A percentile compares a stretch with the other conserved stretches of the same genome.
phyloP scores from a whole-genome alignment of 192 early-diverging fungal genomes.

The Backusella tarrabulga region DNA sequence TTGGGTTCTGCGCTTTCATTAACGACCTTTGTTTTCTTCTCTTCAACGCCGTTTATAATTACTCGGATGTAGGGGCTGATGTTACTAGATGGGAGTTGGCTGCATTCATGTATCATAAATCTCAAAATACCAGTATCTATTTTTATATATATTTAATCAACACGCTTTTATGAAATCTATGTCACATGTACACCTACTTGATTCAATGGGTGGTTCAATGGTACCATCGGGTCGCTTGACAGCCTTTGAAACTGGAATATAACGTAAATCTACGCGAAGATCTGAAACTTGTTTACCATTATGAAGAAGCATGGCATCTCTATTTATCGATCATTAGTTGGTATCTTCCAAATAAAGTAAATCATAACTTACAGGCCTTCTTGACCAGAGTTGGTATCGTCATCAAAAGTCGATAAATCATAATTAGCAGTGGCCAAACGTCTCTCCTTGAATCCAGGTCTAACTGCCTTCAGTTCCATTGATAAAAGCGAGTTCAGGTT shows the following conservation, averaged over 20 bases:
- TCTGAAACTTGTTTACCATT: conserved; percentile 31
- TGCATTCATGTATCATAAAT: conserved; percentile 53
- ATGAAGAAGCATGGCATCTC: conserved; percentile 17
- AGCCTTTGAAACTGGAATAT: conserved; percentile 40
- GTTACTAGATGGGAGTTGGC: conserved; percentile 45
- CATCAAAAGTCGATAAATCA: conserved; percentile 12
- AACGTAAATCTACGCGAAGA: conserved; percentile 30
- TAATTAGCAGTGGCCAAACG: conserved; percentile 21
- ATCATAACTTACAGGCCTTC: conserved; percentile 29
- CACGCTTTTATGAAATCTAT: background rate
- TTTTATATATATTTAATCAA: background rate
- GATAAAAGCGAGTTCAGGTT: conserved; percentile 16
- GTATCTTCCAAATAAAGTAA: background rate
- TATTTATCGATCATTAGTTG: background rate
- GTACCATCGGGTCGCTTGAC: conserved; percentile 43
- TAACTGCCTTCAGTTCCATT: conserved; percentile 16
- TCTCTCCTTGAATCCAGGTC: conserved; percentile 19
- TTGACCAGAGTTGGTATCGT: conserved; percentile 4
- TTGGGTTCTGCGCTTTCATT: conserved; percentile 69
- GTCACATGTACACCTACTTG: conserved; percentile 35
- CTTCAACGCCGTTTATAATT: conserved; percentile 41
- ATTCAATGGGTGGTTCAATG: conserved; percentile 43
- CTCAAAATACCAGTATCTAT: conserved; percentile 56
- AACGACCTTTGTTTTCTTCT: conserved; percentile 50
- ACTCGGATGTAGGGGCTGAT: conserved; percentile 47